Evolutionary conservation across 2,329 filamentous ascomycete species (phyloP).

Genomic region (Sphaerulina populicola): DNA sequence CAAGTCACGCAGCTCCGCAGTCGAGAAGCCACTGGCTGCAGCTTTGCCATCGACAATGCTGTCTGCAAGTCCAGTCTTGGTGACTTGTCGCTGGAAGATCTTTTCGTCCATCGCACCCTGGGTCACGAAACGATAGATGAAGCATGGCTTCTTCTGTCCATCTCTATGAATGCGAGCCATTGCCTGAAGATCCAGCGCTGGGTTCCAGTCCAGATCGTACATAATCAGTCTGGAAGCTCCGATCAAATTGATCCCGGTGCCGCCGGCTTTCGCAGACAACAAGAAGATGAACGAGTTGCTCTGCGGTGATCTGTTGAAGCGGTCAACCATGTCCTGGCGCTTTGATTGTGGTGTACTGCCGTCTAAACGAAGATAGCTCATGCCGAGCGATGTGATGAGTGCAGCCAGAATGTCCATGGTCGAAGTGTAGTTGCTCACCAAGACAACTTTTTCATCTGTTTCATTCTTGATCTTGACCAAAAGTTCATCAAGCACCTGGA

Average conservation of each 20-base stretch:
- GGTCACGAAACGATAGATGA: constrained; percentile 61
- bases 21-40: constrained; percentile 53
- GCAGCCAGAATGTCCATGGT: constrained; percentile 59
- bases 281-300: constrained; percentile 59
- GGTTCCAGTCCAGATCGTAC: constrained; percentile 71
- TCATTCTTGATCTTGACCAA: constrained; percentile 52
- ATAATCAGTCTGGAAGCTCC: constrained; percentile 62
- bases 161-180: constrained; percentile 69
- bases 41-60: constrained; percentile 62
- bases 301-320: constrained; percentile 55
- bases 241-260: constrained; percentile 61
- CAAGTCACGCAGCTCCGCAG: constrained; percentile 57
- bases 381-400: constrained; percentile 52
- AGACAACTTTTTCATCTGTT: constrained; percentile 61
- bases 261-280: constrained; percentile 64
- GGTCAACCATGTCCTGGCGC: constrained; percentile 59
- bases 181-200: constrained; percentile 62
- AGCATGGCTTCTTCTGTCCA: constrained; percentile 59
- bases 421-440: constrained; percentile 69
- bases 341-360: constrained; percentile 57
- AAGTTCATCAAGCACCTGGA: constrained; percentile 58
- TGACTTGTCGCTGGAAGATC: constrained; percentile 65
- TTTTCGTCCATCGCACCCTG: constrained; percentile 65
- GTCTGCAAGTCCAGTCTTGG: constrained; percentile 61
- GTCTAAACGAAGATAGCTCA: constrained; percentile 60